Conservation (phyloP, 352 stramenopile genomes). For the Phytopythium aichiense region DNA sequence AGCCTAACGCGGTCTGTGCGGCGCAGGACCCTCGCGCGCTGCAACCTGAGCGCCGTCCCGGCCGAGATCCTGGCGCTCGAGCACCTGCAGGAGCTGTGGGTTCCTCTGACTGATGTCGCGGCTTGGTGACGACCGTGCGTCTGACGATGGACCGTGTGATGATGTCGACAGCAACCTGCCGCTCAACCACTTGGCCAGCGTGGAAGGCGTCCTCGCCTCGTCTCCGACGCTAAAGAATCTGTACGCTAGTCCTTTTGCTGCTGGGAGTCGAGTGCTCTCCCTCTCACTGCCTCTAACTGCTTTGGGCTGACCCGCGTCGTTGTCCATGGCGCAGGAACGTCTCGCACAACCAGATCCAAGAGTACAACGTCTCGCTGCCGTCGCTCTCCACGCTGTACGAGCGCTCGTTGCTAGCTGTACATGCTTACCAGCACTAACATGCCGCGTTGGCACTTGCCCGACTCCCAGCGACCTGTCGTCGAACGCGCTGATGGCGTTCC, state of each 20-base stretch:
- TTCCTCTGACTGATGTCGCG: background rate
- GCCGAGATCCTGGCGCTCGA: slow-evolving; percentile 38
- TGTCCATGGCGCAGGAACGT: slow-evolving; percentile 31
- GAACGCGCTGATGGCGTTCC: slow-evolving; percentile 45
- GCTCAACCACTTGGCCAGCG: slow-evolving; percentile 30
- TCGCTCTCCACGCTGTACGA: slow-evolving; percentile 34
- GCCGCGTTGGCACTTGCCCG: background rate
- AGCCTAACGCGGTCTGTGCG: background rate
- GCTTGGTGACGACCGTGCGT: background rate
- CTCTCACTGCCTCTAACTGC: background rate
- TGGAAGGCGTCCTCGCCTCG: slow-evolving; percentile 28
- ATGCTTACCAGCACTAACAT: background rate
- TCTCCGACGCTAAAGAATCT: slow-evolving; percentile 27
- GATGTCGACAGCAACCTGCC: slow-evolving; percentile 37
- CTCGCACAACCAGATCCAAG: slow-evolving; percentile 37
- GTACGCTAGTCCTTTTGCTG: slow-evolving; percentile 19
- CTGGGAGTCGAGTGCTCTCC: background rate
- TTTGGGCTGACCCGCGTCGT: background rate
- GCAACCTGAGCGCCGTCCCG: slow-evolving; percentile 36
- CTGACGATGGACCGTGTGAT: background rate
- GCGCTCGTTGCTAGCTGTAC: background rate
- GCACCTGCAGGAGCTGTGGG: slow-evolving; percentile 42
- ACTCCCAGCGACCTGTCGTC: slow-evolving; percentile 43
- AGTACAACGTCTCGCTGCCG: slow-evolving; percentile 34
- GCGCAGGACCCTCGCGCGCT: slow-evolving; percentile 38